Percentiles rank a stretch among this genome's conserved stretches.
Evolutionary conservation across 2,329 filamentous ascomycete species (phyloP).

Genomic region (Paradendryphiella salina): DNA sequence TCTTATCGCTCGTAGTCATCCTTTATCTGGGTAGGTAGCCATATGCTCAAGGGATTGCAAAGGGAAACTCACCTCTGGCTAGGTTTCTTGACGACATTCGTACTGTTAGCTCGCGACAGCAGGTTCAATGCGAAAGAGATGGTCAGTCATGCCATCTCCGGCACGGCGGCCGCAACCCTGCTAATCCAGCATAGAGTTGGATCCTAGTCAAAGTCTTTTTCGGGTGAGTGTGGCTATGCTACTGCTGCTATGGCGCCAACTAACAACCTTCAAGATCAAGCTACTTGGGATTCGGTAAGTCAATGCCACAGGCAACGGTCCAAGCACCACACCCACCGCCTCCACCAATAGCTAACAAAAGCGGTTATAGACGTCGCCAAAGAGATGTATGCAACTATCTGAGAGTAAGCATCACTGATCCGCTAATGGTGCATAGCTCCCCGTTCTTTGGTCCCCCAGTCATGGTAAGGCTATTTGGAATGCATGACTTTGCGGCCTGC

Average conservation of each 20-base stretch:
- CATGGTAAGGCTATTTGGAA: constrained; percentile 49
- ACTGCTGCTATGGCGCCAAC: not conserved
- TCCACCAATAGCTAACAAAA: constrained; percentile 25
- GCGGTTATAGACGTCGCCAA: constrained; percentile 50
- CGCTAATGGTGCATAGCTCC: constrained; percentile 46
- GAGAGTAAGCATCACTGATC: not conserved
- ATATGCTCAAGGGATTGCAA: not conserved
- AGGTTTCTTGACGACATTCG: constrained; percentile 87
- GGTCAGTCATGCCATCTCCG: constrained; percentile 38
- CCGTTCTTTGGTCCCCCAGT: constrained; percentile 57
- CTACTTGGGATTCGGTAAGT: constrained; percentile 71
- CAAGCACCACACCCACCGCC: constrained; percentile 10
- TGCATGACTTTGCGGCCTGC: constrained; percentile 25
- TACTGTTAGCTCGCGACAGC: constrained; percentile 69
- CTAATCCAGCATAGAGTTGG: constrained; percentile 57
- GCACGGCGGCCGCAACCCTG: not conserved
- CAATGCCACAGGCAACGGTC: not conserved
- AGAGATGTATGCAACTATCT: constrained; percentile 43
- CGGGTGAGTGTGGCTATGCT: constrained; percentile 51
- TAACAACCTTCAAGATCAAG: constrained; percentile 53
- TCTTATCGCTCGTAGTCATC: constrained; percentile 75
- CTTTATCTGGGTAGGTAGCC: constrained; percentile 68
- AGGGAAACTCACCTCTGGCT: constrained; percentile 3
- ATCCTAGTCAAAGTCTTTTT: constrained; percentile 81
- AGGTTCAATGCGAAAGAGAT: constrained; percentile 67